Percentiles rank a stretch among this genome's conserved stretches.
phyloP scores from a whole-genome alignment of 2,329 filamentous ascomycete species.

The Trichoderma koningiopsis region DNA sequence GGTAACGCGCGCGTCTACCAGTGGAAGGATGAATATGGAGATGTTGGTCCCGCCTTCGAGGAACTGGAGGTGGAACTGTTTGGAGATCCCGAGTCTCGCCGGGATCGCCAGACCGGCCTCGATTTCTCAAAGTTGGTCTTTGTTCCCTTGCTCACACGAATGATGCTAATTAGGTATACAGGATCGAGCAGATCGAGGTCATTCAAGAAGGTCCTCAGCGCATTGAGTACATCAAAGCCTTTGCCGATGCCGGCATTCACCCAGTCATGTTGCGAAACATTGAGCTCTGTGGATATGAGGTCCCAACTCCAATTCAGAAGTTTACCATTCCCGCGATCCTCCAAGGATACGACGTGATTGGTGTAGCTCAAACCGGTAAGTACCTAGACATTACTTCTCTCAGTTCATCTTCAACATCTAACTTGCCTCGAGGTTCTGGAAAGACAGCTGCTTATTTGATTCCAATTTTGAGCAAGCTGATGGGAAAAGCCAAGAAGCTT shows the following conservation, averaged over 20 bases:
- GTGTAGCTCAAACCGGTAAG: constrained; percentile 86
- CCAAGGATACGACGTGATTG: constrained; percentile 78
- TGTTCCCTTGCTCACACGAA: background rate
- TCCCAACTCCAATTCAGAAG: constrained; percentile 83
- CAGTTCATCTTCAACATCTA: background rate
- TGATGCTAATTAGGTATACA: constrained; percentile 39
- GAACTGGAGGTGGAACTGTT: constrained; percentile 79
- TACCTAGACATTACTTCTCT: background rate
- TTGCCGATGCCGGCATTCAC: constrained; percentile 79
- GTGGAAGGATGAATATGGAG: constrained; percentile 83
- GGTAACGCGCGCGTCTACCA: constrained; percentile 70
- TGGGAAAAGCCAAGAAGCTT: constrained; percentile 93
- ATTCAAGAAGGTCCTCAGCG: constrained; percentile 58
- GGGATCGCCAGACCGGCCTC: constrained; percentile 54
- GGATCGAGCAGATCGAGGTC: constrained; percentile 58
- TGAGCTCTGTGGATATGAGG: constrained; percentile 66
- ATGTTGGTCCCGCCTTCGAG: constrained; percentile 72
- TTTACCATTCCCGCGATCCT: constrained; percentile 82
- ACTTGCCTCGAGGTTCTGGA: constrained; percentile 69
- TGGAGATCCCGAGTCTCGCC: constrained; percentile 55
- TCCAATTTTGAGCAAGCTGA: constrained; percentile 84
- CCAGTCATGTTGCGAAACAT: constrained; percentile 82
- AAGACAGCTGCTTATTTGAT: constrained; percentile 94
- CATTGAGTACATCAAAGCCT: constrained; percentile 57
- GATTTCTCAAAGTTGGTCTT: constrained; percentile 63